Evolutionary conservation across 345 rosid genomes (phyloP).

Genomic region (Populus simonii): DNA sequence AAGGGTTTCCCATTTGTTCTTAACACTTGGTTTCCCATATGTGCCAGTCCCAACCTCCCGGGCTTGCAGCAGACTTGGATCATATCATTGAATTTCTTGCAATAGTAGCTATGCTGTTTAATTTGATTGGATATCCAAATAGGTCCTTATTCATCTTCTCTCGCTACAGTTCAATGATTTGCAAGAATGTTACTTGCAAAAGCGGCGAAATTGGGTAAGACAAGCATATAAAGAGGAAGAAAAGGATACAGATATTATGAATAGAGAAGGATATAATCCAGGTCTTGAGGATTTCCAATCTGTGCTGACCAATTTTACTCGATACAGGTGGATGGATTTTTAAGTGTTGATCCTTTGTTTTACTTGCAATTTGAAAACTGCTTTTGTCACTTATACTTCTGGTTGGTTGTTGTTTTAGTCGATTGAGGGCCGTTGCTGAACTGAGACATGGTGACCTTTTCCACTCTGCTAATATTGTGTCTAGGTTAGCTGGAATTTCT

Average conservation of each 20-base stretch:
- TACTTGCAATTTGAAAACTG: not conserved
- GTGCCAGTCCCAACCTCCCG: not conserved
- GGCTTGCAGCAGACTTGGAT: not conserved
- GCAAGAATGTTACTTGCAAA: conserved; percentile 86
- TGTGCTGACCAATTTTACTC: conserved; percentile 69
- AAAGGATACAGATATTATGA: conserved; percentile 46
- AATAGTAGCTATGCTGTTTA: not conserved
- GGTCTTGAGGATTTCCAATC: conserved; percentile 89
- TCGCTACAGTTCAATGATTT: conserved; percentile 66
- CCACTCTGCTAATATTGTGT: conserved; percentile 89
- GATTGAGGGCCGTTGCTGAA: conserved; percentile 82
- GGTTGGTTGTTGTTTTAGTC: conserved; percentile 35
- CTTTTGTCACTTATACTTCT: not conserved
- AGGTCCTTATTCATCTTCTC: not conserved
- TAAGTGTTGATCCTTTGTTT: not conserved
- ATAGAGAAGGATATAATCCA: conserved; percentile 64
- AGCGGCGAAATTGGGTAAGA: conserved; percentile 63
- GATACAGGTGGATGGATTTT: conserved; percentile 58
- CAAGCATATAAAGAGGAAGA: conserved; percentile 50
- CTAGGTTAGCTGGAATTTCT: conserved; percentile 47
- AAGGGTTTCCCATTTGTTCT: not conserved
- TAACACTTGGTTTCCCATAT: too few species aligned
- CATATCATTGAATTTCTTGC: not conserved
- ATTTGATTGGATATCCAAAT: not conserved
- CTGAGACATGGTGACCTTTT: conserved; percentile 83